A percentile compares a stretch with the other conserved stretches of the same genome.
These are phyloP conservation scores for Trichoderma sp. DNA, from an alignment of 2,329 filamentous ascomycete genomes.

Conservation along the genomic window DNA sequence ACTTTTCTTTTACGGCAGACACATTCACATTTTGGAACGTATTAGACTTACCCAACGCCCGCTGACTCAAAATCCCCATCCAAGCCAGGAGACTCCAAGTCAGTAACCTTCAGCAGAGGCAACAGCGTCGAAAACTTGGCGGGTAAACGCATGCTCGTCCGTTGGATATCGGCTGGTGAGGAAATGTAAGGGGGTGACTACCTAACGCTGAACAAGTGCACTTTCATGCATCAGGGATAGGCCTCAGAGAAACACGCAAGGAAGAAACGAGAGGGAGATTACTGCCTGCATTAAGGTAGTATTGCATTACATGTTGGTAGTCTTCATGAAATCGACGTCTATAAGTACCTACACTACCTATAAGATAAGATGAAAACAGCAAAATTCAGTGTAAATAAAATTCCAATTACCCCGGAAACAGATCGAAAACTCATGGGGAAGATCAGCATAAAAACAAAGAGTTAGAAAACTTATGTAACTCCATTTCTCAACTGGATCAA, in stretches of 20 bases:
- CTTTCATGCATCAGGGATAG: background rate
- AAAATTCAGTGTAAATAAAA: background rate
- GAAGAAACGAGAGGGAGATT: background rate
- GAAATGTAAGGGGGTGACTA: background rate
- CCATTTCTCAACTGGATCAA: background rate
- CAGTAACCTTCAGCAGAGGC: background rate
- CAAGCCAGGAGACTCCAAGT: background rate
- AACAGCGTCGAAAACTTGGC: background rate
- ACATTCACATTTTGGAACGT: background rate
- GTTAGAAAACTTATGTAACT: background rate
- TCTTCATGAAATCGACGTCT: background rate
- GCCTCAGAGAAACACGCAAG: background rate
- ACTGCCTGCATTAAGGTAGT: background rate
- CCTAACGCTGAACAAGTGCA: too few species aligned
- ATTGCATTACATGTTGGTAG: background rate
- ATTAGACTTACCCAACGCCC: background rate
- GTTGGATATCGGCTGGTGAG: background rate
- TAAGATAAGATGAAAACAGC: background rate
- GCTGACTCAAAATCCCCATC: background rate
- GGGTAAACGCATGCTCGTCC: background rate
- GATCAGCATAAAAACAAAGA: background rate
- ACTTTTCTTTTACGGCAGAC: background rate
- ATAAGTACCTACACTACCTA: background rate
- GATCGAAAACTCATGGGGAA: background rate
- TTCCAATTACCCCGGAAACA: background rate